These are phyloP conservation scores for Mucor piriformis DNA, from an alignment of 371 early-diverging fungal species.

Conservation along the genomic window DNA sequence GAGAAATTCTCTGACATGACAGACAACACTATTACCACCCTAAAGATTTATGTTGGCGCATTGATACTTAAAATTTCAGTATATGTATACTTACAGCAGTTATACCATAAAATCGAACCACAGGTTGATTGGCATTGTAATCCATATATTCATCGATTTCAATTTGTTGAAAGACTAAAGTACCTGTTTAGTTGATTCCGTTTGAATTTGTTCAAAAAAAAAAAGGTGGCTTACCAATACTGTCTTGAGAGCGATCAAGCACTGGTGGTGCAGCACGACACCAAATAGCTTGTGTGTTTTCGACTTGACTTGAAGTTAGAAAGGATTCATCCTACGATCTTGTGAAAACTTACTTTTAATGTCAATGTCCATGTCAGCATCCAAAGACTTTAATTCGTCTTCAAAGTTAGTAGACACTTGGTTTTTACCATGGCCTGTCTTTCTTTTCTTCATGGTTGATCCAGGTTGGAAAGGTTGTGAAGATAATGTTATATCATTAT, in stretches of 20 bases:
- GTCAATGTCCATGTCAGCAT: slow-evolving; percentile 17
- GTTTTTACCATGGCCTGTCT: background rate
- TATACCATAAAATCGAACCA: slow-evolving; percentile 86
- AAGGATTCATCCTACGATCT: background rate
- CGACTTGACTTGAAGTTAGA: slow-evolving; percentile 1
- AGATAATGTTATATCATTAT: slow-evolving; percentile 10
- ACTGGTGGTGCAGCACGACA: slow-evolving; percentile 29
- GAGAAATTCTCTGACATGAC: slow-evolving; percentile 91
- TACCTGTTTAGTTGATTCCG: background rate
- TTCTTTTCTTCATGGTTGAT: slow-evolving; percentile 19
- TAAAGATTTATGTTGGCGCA: slow-evolving; percentile 19
- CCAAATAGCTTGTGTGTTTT: slow-evolving; percentile 35
- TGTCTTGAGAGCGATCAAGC: slow-evolving; percentile 35
- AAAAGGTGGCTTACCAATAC: slow-evolving; percentile 28
- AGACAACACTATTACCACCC: slow-evolving; percentile 85
- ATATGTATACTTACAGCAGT: slow-evolving; percentile 68
- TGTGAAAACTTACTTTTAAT: slow-evolving; percentile 6
- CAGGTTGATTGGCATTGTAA: slow-evolving; percentile 48
- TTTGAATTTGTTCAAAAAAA: background rate
- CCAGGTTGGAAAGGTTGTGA: slow-evolving; percentile 25
- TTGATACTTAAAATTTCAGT: background rate
- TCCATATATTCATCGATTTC: slow-evolving; percentile 86
- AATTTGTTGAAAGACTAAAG: slow-evolving; percentile 89
- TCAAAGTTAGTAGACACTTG: slow-evolving; percentile 20
- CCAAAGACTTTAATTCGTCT: slow-evolving; percentile 22